These are phyloP conservation scores for Ogataea kodamae DNA, from an alignment of 805 yeast species.

Conservation along the genomic window DNA sequence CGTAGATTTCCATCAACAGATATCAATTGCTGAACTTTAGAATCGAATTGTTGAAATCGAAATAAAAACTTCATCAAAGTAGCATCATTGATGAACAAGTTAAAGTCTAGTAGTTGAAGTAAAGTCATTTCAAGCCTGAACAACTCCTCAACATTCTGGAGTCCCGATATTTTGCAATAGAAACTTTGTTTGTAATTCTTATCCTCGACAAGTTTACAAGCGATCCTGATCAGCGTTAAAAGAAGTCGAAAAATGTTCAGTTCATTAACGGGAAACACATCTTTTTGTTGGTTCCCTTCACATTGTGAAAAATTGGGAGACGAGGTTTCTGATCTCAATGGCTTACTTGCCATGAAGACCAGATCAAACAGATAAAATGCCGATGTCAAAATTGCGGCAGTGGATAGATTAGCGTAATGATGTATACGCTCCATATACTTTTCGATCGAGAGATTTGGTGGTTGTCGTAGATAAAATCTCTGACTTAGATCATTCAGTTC, in stretches of 20 bases:
- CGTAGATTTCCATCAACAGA: no score
- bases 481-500: constrained; percentile 12
- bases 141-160: constrained; percentile 38
- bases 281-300: no score
- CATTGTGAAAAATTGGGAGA: no score
- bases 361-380: constrained; percentile 31
- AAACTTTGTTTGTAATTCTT: constrained; percentile 40
- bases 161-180: constrained; percentile 44
- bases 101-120: constrained; percentile 41
- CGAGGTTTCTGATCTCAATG: no score
- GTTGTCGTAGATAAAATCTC: constrained; percentile 31
- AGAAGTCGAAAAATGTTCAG: constrained; percentile 39
- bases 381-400: constrained; percentile 32
- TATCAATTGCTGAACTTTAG: no score
- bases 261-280: constrained; percentile 32
- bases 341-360: neutral
- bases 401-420: constrained; percentile 29
- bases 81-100: constrained; percentile 37
- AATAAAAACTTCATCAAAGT: constrained; percentile 33
- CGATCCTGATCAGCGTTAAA: constrained; percentile 37
- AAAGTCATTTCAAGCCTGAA: constrained; percentile 38
- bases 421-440: constrained; percentile 33
- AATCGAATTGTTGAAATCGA: constrained; percentile 28
- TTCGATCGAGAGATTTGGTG: constrained; percentile 29
- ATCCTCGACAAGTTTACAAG: constrained; percentile 42